Evolutionary conservation across 75 land plant species (phyloP).

Genomic region (Adiantum capillusveneris): DNA sequence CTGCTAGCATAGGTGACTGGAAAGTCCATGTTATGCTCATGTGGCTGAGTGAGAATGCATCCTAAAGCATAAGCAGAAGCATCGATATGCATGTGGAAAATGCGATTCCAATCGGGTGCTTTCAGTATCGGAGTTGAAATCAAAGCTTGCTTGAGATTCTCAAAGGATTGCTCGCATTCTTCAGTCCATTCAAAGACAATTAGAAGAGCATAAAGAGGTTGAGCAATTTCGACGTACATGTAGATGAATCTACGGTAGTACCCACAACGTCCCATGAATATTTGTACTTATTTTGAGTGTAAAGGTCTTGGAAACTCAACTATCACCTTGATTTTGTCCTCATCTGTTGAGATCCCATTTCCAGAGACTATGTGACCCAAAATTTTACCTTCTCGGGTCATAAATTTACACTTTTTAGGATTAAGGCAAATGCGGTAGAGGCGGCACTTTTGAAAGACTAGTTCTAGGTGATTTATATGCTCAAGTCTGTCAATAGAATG

Average conservation of each 20-base stretch:
- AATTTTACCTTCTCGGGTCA: not conserved
- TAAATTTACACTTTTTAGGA: constrained; percentile 11
- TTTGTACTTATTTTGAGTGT: not conserved
- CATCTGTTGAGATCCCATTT: constrained; percentile 1
- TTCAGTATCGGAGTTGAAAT: not conserved
- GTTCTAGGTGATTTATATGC: not conserved
- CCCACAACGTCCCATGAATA: constrained; percentile 1
- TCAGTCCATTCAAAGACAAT: not conserved
- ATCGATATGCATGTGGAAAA: constrained; percentile 11
- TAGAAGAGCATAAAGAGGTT: not conserved
- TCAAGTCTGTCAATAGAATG: not conserved
- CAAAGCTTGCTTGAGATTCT: not conserved
- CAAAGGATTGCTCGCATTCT: constrained; percentile 5
- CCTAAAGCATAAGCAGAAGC: constrained; percentile 5
- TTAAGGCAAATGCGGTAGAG: constrained; percentile 6
- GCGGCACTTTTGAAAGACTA: not conserved
- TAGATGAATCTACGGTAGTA: constrained; percentile 1
- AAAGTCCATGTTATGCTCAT: not conserved
- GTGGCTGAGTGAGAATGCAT: not conserved
- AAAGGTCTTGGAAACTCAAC: not conserved
- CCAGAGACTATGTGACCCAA: constrained; percentile 7
- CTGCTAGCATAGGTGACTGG: constrained; percentile 8
- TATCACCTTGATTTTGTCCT: constrained; percentile 4
- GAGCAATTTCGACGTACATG: not conserved
- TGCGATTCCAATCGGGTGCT: not conserved